Conservation (phyloP, 129 eudicot genomes). For the Chrysanthemum seticuspe region DNA sequence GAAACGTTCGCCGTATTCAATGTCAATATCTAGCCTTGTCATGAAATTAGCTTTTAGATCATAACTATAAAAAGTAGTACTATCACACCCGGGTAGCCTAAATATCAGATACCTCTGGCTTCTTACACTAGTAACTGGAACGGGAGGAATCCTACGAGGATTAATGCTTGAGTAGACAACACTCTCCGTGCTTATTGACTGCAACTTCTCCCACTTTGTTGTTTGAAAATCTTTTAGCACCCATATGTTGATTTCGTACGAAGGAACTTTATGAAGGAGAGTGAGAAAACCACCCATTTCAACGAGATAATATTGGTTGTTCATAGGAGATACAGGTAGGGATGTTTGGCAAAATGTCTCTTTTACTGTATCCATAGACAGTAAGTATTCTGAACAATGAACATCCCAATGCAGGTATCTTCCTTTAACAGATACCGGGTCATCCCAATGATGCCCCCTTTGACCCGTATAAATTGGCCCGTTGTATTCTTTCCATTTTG, state of each 20-base stretch:
- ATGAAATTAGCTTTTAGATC: constrained; percentile 18
- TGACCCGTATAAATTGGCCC: constrained; percentile 25
- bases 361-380: constrained; percentile 39
- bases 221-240: constrained; percentile 30
- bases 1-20: constrained; percentile 11
- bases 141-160: not conserved
- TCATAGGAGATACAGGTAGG: constrained; percentile 10
- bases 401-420: constrained; percentile 42
- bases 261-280: constrained; percentile 4
- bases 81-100: constrained; percentile 13
- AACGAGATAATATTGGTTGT: not conserved
- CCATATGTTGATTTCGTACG: constrained; percentile 24
- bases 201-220: constrained; percentile 21
- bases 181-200: constrained; percentile 9
- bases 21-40: constrained; percentile 19
- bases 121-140: constrained; percentile 23
- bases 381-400: constrained; percentile 17
- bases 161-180: constrained; percentile 9
- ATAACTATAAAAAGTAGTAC: constrained; percentile 20
- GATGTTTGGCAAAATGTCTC: constrained; percentile 30
- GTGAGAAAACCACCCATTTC: constrained; percentile 37
- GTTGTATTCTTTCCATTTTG: constrained; percentile 27
- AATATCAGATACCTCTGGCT: constrained; percentile 25
- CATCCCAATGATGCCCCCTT: constrained; percentile 27
- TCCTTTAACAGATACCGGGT: constrained; percentile 33